Evolutionary conservation across 306 rosid species (phyloP), one percentile per base, ranked within the genome.

Genomic region (Neltuma alba): DNA sequence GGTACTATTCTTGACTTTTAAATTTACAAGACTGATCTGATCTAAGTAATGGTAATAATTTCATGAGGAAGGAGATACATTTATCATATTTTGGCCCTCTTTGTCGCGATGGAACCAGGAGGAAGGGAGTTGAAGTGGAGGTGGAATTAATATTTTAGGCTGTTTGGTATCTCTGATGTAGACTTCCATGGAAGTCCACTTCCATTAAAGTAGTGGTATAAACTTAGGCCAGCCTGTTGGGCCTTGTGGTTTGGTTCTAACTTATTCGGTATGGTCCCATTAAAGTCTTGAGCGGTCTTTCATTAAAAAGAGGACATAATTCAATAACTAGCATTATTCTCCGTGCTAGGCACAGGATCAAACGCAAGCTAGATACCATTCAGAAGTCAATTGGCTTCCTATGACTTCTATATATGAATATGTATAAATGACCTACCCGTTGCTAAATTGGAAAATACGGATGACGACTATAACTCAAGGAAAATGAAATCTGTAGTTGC

Each of bases 1-100:
- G 58, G 9, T 44, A 20, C 11, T 38, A 58, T 36, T 69, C 50
- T 36, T 78, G 25, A 70, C 61, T 80, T 69, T 42, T 14, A 55
- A 76, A 27, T 36, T 78, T 57, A 58, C 28, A 66, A 57, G 30
- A 20, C 38, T 34, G 63, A 60, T n/a, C n/a, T n/a, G 48, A 42
- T 75, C 47, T 18, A 38, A 18, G 57, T 60, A 16, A 9, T 42
- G 1, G 5, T 45, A 41, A 1, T 11, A 38, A 37, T 28, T 73
- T 54, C 58, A 68, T 18, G 81, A 66, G 33, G 66, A 65, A 21
- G 81, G 47, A 27, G 73, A 65, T 28, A 71, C 44, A 45, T 65
- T 38, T n/a, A 41, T 71, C 20, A 9, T n/a, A 33, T 76, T 45
- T 42, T 42, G 48, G 48, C 48, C 14, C 48, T 3, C 15, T 42